Percentiles rank a stretch among this genome's conserved stretches.
Evolutionary conservation across 179 eudicot genomes (phyloP).

Genomic region (Silene noctiflora): DNA sequence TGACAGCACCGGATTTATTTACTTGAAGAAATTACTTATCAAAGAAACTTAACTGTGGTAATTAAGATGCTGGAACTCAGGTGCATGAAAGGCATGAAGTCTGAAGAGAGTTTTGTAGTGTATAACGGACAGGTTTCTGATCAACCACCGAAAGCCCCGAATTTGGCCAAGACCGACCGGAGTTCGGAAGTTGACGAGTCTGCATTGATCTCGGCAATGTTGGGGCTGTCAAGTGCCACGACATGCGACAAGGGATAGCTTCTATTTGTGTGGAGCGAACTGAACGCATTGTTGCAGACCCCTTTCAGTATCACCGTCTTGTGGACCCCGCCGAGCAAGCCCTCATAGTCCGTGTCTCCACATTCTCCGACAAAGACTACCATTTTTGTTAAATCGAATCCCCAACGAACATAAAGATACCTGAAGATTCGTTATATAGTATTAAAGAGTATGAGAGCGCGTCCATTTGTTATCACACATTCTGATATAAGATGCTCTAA

Average conservation of each 20-base stretch:
- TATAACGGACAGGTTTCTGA: background rate
- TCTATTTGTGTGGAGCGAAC: conserved; percentile 39
- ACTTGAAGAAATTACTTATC: conserved; percentile 11
- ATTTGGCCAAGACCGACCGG: conserved; percentile 21
- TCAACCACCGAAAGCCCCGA: conserved; percentile 24
- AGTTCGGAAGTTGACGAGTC: conserved; percentile 27
- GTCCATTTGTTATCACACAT: background rate
- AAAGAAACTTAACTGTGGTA: background rate
- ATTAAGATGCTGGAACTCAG: background rate
- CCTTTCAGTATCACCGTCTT: conserved; percentile 43
- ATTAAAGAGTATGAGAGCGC: background rate
- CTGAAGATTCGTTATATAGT: conserved; percentile 19
- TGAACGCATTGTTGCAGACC: conserved; percentile 28
- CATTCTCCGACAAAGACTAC: conserved; percentile 44
- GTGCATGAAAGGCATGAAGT: background rate
- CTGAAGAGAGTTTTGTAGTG: background rate
- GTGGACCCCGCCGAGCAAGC: conserved; percentile 44
- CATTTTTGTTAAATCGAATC: conserved; percentile 36
- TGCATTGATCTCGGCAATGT: conserved; percentile 32
- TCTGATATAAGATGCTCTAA: background rate
- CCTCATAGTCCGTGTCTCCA: conserved; percentile 49
- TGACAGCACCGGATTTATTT: background rate
- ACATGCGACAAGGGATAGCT: conserved; percentile 46
- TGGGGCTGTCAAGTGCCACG: conserved; percentile 40
- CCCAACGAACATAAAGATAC: conserved; percentile 45